Evolutionary conservation across 176 grass and related monocot species (phyloP).

Genomic region (Carex littledalei): DNA sequence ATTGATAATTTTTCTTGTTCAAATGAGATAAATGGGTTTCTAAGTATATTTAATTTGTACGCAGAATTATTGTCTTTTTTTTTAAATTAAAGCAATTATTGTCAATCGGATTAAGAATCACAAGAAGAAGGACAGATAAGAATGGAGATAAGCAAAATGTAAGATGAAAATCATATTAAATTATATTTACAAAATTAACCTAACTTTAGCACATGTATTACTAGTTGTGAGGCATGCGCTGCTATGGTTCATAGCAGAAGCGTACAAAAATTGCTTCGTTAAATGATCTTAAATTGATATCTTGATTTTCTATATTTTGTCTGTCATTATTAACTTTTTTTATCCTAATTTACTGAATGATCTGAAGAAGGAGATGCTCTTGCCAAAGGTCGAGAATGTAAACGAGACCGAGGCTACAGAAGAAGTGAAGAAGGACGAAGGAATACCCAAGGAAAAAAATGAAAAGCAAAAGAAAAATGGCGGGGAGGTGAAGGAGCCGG

Average conservation of each 20-base stretch:
- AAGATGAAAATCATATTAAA: neutral
- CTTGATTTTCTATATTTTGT: neutral
- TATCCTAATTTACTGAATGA: neutral
- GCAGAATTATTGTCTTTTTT: neutral
- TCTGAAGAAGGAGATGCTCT: neutral
- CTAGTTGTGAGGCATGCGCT: neutral
- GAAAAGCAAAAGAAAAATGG: neutral
- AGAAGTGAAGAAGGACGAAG: conserved; percentile 12
- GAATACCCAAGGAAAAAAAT: neutral
- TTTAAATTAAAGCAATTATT: neutral
- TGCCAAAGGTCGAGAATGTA: neutral
- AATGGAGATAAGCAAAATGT: neutral
- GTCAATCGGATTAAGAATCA: neutral
- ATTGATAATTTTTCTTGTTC: neutral
- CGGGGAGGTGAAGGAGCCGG: neutral
- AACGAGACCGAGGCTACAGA: neutral
- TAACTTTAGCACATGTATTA: neutral
- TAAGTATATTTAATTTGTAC: neutral
- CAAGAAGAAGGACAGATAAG: neutral
- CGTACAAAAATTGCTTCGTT: neutral
- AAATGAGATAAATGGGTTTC: neutral
- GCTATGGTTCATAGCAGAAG: neutral
- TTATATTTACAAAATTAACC: neutral
- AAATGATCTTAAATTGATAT: neutral
- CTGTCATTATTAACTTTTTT: neutral